A percentile compares a stretch with the other conserved stretches of the same genome.
Evolutionary conservation across 1,284 basidiomycete species (phyloP).

Genomic region (Malassezia pachydermatis): DNA sequence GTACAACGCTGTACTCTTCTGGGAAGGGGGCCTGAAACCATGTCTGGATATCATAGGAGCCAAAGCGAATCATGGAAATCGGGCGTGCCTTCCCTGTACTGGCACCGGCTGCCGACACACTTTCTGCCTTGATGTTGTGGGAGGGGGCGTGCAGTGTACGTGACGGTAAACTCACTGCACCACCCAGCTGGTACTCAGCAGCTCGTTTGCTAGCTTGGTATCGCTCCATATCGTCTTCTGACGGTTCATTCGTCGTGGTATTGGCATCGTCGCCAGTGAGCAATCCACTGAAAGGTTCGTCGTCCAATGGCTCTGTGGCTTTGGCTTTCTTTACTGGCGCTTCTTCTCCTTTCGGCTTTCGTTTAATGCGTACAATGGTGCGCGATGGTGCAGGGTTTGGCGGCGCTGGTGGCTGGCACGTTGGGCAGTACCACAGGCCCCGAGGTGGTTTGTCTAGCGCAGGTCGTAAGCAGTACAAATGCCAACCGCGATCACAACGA

Average conservation of each 20-base stretch:
- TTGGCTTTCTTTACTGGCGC: conserved; percentile 13
- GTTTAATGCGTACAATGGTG: conserved; percentile 3
- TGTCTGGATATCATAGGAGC: conserved; percentile 86
- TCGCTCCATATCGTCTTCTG: conserved; percentile 59
- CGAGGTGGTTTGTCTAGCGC: conserved; percentile 42
- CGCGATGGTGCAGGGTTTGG: neutral
- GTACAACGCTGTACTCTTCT: conserved; percentile 87
- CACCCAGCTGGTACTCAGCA: conserved; percentile 58
- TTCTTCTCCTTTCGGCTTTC: neutral
- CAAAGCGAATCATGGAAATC: conserved; percentile 64
- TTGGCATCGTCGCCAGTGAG: conserved; percentile 64
- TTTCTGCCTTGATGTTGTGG: too few relatives aligned
- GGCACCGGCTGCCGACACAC: conserved; percentile 21
- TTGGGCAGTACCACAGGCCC: conserved; percentile 39
- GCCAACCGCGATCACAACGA: conserved; percentile 90
- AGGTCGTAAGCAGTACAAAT: conserved; percentile 74
- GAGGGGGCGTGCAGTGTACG: neutral
- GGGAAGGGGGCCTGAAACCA: conserved; percentile 99
- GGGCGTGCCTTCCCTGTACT: conserved; percentile 38
- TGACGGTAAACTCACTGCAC: conserved; percentile 1
- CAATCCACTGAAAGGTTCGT: conserved; percentile 66
- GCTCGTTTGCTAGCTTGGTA: conserved; percentile 64
- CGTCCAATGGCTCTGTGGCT: conserved; percentile 25
- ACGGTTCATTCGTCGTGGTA: conserved; percentile 61
- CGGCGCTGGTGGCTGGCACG: conserved; percentile 18